phyloP scores from a whole-genome alignment of 2,329 filamentous ascomycete species.

The Monosporascus ibericus region DNA sequence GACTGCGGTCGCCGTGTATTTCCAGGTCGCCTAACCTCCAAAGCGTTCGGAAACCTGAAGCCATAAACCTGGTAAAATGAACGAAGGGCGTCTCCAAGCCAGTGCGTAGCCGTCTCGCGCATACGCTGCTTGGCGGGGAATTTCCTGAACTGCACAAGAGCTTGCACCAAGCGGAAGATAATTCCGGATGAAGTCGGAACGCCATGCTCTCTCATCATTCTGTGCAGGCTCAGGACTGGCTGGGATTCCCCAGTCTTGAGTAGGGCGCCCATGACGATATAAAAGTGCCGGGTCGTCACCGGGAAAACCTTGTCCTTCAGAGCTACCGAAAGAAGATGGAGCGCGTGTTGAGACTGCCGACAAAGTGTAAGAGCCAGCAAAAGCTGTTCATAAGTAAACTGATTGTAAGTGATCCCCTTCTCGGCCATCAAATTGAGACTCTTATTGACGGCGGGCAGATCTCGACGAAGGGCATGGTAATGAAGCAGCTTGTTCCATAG shows the following conservation, averaged over 20 bases:
- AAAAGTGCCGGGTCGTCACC: constrained; percentile 43
- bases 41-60: constrained; percentile 4
- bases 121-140: constrained; percentile 16
- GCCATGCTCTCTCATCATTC: constrained; percentile 36
- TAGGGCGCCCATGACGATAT: constrained; percentile 47
- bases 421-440: constrained; percentile 44
- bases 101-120: constrained; percentile 13
- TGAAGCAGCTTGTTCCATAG: constrained; percentile 77
- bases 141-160: constrained; percentile 30
- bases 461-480: constrained; percentile 59
- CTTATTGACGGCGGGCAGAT: constrained; percentile 42
- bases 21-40: neutral
- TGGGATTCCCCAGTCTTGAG: constrained; percentile 37
- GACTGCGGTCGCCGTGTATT: neutral
- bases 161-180: constrained; percentile 36
- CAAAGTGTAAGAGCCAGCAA: constrained; percentile 43
- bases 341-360: constrained; percentile 43
- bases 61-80: constrained; percentile 28
- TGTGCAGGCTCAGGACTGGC: constrained; percentile 35
- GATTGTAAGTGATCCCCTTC: constrained; percentile 39
- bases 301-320: constrained; percentile 38
- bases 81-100: constrained; percentile 28
- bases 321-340: constrained; percentile 40
- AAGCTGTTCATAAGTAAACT: constrained; percentile 43
- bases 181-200: constrained; percentile 37